phyloP scores from a whole-genome alignment of 371 early-diverging fungal species.

The Lichtheimia ramosa region DNA sequence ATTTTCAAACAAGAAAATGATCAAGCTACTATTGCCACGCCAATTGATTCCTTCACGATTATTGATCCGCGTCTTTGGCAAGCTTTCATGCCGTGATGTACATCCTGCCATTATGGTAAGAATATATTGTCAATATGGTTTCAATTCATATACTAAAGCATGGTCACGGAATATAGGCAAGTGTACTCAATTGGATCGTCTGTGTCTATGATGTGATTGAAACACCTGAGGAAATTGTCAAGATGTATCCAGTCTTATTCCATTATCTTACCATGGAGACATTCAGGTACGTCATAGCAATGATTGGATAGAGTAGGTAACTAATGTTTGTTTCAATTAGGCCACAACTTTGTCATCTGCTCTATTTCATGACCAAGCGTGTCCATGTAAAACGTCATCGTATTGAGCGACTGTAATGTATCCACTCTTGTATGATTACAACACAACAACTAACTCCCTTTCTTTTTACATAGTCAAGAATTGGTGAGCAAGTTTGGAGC shows the following conservation, averaged over 20 bases:
- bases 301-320: not conserved
- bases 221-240: slow-evolving; percentile 31
- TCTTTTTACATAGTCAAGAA: slow-evolving; percentile 27
- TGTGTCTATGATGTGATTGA: slow-evolving; percentile 50
- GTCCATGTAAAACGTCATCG: slow-evolving; percentile 51
- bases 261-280: slow-evolving; percentile 40
- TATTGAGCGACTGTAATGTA: slow-evolving; percentile 46
- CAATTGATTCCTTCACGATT: slow-evolving; percentile 33
- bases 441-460: not conserved
- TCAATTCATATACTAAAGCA: not conserved
- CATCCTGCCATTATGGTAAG: slow-evolving; percentile 24
- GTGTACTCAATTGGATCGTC: slow-evolving; percentile 48
- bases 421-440: not conserved
- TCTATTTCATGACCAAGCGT: slow-evolving; percentile 51
- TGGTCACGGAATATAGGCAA: slow-evolving; percentile 21
- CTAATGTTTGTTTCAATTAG: slow-evolving; percentile 18
- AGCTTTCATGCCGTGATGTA: slow-evolving; percentile 26
- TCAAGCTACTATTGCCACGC: slow-evolving; percentile 49
- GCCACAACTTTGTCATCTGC: slow-evolving; percentile 48
- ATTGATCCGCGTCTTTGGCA: slow-evolving; percentile 39
- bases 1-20: slow-evolving; percentile 12
- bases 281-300: slow-evolving; percentile 26
- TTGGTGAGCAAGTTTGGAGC: slow-evolving; percentile 30
- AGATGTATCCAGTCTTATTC: slow-evolving; percentile 49
- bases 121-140: not conserved